A percentile compares a stretch with the other conserved stretches of the same genome.
Evolutionary conservation across 1,284 basidiomycete genomes (phyloP).

Genomic region (Neolentinus lepideus): DNA sequence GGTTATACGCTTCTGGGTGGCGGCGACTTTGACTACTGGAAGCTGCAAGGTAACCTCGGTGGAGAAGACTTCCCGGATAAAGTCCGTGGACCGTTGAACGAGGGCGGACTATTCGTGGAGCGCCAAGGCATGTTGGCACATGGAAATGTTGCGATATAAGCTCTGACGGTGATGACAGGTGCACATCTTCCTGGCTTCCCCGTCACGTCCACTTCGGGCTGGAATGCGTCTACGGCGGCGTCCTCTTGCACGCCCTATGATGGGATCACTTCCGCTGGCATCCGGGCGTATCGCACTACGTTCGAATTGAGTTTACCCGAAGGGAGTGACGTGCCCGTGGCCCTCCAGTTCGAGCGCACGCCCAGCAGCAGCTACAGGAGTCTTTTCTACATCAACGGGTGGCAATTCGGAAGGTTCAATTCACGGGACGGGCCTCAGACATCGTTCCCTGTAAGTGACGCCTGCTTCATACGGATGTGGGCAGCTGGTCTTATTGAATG

Average conservation of each 20-base stretch:
- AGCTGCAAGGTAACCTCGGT: constrained; percentile 38
- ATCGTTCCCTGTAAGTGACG: constrained; percentile 18
- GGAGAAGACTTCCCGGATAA: constrained; percentile 28
- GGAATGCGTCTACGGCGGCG: constrained; percentile 19
- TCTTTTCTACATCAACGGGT: constrained; percentile 34
- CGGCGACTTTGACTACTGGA: constrained; percentile 35
- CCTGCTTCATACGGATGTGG: constrained; percentile 13
- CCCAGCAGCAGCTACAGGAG: constrained; percentile 25
- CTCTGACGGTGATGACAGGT: constrained; percentile 12
- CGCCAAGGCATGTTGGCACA: constrained; percentile 28
- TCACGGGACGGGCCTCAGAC: constrained; percentile 16
- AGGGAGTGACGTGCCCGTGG: constrained; percentile 32
- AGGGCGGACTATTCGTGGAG: constrained; percentile 45
- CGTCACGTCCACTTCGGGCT: constrained; percentile 22
- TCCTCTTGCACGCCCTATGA: constrained; percentile 26
- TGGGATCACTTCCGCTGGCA: constrained; percentile 30
- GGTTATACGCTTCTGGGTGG: constrained; percentile 32
- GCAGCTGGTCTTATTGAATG: background rate
- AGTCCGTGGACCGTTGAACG: constrained; percentile 39
- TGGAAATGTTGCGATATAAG: background rate
- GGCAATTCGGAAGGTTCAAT: constrained; percentile 33
- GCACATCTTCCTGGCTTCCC: constrained; percentile 37
- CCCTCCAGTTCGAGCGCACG: constrained; percentile 32
- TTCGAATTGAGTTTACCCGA: constrained; percentile 33
- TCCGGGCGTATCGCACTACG: constrained; percentile 33